Percentiles rank a stretch among this genome's conserved stretches.
Conservation (phyloP, 2,329 filamentous ascomycete species). For the Fonsecaea nubica region DNA sequence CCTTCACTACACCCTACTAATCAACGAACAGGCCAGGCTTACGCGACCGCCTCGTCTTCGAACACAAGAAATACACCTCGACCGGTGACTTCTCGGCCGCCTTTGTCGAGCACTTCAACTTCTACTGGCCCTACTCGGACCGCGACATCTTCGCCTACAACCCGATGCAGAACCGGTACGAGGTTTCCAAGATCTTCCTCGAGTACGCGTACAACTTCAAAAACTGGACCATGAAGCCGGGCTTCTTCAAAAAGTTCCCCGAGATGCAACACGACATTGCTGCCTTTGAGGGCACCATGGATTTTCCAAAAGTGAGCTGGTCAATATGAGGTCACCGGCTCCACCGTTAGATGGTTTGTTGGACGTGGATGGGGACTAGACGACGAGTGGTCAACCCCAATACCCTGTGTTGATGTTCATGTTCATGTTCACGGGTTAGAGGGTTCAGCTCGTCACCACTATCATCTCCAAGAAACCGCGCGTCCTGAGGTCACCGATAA, state of each 20-base stretch:
- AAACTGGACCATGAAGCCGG: conserved; percentile 40
- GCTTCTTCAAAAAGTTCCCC: conserved; percentile 37
- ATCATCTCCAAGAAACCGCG: too few species aligned
- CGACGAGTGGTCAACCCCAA: too few species aligned
- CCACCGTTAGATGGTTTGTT: not conserved
- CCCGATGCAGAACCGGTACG: conserved; percentile 25
- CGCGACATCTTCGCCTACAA: conserved; percentile 35
- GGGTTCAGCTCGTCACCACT: too few species aligned
- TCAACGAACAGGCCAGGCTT: conserved; percentile 27
- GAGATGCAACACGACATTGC: conserved; percentile 40
- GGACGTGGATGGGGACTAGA: too few species aligned
- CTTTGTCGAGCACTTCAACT: conserved; percentile 38
- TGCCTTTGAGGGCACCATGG: conserved; percentile 26
- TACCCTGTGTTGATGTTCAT: too few species aligned
- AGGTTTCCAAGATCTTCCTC: conserved; percentile 35
- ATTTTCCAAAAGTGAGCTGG: conserved; percentile 27
- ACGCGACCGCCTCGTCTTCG: conserved; percentile 39
- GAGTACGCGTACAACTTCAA: conserved; percentile 37
- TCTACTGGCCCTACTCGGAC: conserved; percentile 39
- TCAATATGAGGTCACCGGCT: not conserved
- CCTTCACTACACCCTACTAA: too few species aligned
- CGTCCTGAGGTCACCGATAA: too few species aligned
- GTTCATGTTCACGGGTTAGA: too few species aligned
- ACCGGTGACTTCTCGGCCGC: conserved; percentile 37
- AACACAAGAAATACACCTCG: conserved; percentile 37